Conservation (phyloP, 177 flowering plant species). For the Vitis hybrid region DNA sequence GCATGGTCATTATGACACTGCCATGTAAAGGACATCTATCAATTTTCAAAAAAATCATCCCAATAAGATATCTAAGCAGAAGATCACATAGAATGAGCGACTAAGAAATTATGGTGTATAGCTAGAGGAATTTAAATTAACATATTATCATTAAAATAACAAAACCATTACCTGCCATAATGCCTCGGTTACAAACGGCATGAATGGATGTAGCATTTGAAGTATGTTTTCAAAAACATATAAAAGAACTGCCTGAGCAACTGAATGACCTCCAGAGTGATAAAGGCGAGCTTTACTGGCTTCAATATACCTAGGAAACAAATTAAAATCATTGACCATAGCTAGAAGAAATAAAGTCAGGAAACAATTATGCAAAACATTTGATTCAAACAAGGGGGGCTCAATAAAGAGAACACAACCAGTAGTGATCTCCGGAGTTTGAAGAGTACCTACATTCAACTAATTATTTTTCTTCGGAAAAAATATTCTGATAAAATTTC, state of each 20-base stretch:
- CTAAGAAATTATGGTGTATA: background rate
- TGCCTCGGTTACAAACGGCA: constrained; percentile 98
- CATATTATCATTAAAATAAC: no score
- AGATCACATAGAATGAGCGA: background rate
- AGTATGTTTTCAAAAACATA: constrained; percentile 83
- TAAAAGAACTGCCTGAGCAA: constrained; percentile 74
- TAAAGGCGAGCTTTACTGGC: constrained; percentile 93
- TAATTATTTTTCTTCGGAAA: no score
- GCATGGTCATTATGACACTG: background rate
- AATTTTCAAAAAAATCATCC: background rate
- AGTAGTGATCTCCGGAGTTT: no score
- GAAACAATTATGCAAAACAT: background rate
- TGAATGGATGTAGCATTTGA: constrained; percentile 89
- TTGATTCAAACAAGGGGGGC: background rate
- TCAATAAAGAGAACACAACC: background rate
- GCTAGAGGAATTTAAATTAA: background rate
- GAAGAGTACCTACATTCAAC: no score
- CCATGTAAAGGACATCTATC: background rate
- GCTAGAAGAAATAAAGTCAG: background rate
- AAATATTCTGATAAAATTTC: no score
- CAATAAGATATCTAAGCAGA: background rate
- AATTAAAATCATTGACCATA: constrained; percentile 3
- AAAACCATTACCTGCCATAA: constrained; percentile 83
- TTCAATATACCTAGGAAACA: constrained; percentile 82
- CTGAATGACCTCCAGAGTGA: constrained; percentile 45